Percentiles rank a stretch among this genome's conserved stretches.
These are phyloP conservation scores for Malus hybrid DNA, from an alignment of 331 rosid genomes.

Conservation along the genomic window DNA sequence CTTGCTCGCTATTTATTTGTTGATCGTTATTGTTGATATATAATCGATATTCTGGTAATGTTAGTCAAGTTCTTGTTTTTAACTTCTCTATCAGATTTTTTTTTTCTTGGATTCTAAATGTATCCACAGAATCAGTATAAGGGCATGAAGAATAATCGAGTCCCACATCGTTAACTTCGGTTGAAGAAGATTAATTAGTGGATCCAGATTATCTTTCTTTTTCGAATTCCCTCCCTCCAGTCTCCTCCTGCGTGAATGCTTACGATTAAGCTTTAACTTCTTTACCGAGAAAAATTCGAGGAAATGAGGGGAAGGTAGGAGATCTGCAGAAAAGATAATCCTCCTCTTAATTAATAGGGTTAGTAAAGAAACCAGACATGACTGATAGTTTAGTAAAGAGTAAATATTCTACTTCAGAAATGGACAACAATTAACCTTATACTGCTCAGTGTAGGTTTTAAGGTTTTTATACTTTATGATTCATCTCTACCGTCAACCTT, in stretches of 20 bases:
- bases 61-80: background rate
- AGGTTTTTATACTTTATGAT: background rate
- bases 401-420: background rate
- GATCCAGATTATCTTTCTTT: too few relatives aligned
- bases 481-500: background rate
- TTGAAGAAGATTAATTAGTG: background rate
- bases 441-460: background rate
- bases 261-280: too few relatives aligned
- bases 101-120: background rate
- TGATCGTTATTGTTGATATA: background rate
- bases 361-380: background rate
- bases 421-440: background rate
- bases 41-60: background rate
- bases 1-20: background rate
- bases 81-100: too few relatives aligned
- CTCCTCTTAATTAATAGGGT: background rate
- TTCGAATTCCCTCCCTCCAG: too few relatives aligned
- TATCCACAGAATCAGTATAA: background rate
- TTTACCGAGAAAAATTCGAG: too few relatives aligned
- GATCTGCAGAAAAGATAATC: too few relatives aligned
- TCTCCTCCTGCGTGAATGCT: too few relatives aligned
- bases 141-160: background rate
- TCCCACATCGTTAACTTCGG: background rate
- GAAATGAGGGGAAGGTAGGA: too few relatives aligned
- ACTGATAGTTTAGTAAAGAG: background rate